Conservation (phyloP, 768 basidiomycete species). For the Suillus tomentosus region DNA sequence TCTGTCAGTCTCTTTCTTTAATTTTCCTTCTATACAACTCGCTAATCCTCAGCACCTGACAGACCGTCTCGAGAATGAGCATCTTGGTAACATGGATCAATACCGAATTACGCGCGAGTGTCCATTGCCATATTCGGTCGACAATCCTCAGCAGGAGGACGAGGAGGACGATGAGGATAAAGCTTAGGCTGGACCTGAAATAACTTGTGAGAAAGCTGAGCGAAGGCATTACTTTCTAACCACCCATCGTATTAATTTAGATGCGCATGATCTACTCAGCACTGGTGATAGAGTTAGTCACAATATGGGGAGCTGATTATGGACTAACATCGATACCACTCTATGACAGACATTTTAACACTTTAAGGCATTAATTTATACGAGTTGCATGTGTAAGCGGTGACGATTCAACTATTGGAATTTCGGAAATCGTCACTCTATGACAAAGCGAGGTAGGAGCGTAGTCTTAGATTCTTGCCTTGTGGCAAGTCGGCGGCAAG, state of each 20-base stretch:
- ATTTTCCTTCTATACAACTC: neutral
- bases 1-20: constrained; percentile 54
- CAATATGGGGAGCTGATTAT: neutral
- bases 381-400: no score
- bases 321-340: neutral
- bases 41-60: constrained; percentile 6
- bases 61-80: constrained; percentile 90
- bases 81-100: constrained; percentile 90
- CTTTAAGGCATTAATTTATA: neutral
- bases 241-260: neutral
- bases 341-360: neutral
- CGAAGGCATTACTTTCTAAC: neutral
- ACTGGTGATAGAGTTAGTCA: neutral
- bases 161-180: constrained; percentile 49
- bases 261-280: neutral
- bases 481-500: no score
- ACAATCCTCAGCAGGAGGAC: constrained; percentile 40
- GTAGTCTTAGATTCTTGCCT: no score
- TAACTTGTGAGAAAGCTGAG: neutral
- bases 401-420: neutral
- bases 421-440: neutral
- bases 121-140: constrained; percentile 74
- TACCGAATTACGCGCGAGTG: constrained; percentile 88
- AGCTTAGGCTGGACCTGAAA: constrained; percentile 18
- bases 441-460: no score